Evolutionary conservation across 345 rosid species (phyloP).

Genomic region (Ricinus communis): DNA sequence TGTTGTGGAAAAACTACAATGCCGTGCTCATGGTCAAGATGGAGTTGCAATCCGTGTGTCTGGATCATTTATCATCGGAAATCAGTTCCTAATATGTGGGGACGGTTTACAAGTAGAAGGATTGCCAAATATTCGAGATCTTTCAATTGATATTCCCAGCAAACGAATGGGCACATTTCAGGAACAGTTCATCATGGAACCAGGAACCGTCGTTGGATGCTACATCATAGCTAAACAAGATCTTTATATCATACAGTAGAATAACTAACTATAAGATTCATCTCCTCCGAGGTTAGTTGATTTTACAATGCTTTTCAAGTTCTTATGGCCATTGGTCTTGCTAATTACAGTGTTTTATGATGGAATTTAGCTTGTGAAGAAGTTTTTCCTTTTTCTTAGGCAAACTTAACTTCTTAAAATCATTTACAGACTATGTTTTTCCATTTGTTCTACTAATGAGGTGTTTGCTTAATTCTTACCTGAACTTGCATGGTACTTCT

Average conservation of each 20-base stretch:
- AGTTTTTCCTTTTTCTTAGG: no score
- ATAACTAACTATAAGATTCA: neutral
- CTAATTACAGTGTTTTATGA: no score
- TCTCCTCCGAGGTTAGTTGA: slow-evolving; percentile 14
- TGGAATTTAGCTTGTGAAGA: no score
- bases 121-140: slow-evolving; percentile 78
- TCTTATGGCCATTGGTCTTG: neutral
- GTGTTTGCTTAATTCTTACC: no score
- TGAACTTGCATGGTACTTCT: no score
- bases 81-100: slow-evolving; percentile 90
- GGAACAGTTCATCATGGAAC: slow-evolving; percentile 76
- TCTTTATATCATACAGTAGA: slow-evolving; percentile 51
- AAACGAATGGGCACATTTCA: slow-evolving; percentile 82
- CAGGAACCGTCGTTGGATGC: slow-evolving; percentile 58
- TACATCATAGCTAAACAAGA: slow-evolving; percentile 71
- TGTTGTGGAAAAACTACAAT: slow-evolving; percentile 84
- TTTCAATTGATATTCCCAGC: slow-evolving; percentile 66
- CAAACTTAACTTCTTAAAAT: no score
- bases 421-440: no score
- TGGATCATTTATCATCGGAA: slow-evolving; percentile 82
- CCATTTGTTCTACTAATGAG: no score
- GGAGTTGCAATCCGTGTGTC: slow-evolving; percentile 76
- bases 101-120: slow-evolving; percentile 93
- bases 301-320: neutral
- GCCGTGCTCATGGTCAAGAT: slow-evolving; percentile 59